phyloP scores from a whole-genome alignment of 495 filamentous ascomycete species.

The Neurospora africana region DNA sequence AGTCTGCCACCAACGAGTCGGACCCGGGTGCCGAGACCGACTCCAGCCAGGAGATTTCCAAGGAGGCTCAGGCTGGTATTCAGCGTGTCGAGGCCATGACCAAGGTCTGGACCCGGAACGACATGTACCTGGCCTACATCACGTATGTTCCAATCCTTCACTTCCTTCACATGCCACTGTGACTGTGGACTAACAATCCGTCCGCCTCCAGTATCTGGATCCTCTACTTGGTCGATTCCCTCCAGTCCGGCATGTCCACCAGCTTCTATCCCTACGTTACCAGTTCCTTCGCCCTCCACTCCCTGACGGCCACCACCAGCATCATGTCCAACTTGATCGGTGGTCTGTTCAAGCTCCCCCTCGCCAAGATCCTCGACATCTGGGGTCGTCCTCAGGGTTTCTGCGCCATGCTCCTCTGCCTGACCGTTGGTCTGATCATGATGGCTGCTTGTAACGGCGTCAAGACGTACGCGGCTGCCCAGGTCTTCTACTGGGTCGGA shows the following conservation, averaged over 20 bases:
- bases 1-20: not conserved
- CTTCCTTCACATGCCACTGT: not conserved
- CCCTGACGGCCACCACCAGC: conserved; percentile 35
- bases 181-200: not conserved
- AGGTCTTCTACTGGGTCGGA: conserved; percentile 45
- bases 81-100: conserved; percentile 19
- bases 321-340: conserved; percentile 48
- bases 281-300: conserved; percentile 36
- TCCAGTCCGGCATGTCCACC: conserved; percentile 33
- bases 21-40: conserved; percentile 3
- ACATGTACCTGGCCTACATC: conserved; percentile 16
- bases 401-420: conserved; percentile 26
- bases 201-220: conserved; percentile 34
- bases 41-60: conserved; percentile 13
- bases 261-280: conserved; percentile 37
- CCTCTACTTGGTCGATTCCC: conserved; percentile 41
- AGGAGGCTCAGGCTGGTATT: conserved; percentile 14
- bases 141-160: conserved; percentile 8
- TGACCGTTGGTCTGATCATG: conserved; percentile 35
- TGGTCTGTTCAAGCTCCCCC: conserved; percentile 48
- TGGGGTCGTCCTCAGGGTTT: conserved; percentile 48
- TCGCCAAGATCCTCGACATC: conserved; percentile 56
- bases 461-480: conserved; percentile 38
- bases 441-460: conserved; percentile 44
- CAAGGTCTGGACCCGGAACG: conserved; percentile 15